Conservation (phyloP, 305 asterid genomes). For the Plantago coronopus region DNA sequence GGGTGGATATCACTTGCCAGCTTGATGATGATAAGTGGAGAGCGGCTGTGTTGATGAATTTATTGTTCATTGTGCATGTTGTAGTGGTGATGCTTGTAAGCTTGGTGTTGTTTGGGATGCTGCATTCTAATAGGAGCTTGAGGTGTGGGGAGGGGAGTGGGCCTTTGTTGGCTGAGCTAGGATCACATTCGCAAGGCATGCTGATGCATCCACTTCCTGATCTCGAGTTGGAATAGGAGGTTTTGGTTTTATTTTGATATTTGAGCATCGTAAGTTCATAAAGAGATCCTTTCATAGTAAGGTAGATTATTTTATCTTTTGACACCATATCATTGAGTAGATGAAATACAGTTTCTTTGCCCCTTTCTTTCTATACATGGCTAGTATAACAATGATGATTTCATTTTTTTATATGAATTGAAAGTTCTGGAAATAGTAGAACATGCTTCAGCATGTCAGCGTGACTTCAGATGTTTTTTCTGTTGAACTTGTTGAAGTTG, state of each 20-base stretch:
- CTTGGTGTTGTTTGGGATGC: constrained; percentile 44
- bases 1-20: constrained; percentile 59
- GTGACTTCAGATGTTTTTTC: too few relatives aligned
- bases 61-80: constrained; percentile 48
- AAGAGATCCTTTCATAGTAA: constrained; percentile 14
- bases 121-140: constrained; percentile 36
- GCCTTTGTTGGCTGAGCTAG: constrained; percentile 37
- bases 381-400: neutral
- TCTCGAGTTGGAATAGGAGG: constrained; percentile 48
- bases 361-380: neutral
- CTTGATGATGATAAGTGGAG: constrained; percentile 73
- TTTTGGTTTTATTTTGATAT: constrained; percentile 8
- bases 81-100: constrained; percentile 35
- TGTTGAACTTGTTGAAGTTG: too few relatives aligned
- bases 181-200: constrained; percentile 39
- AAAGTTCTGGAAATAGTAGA: constrained; percentile 1
- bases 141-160: constrained; percentile 50
- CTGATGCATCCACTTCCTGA: constrained; percentile 61
- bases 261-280: constrained; percentile 10
- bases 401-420: neutral
- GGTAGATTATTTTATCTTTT: constrained; percentile 22
- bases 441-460: too few relatives aligned
- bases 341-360: constrained; percentile 7
- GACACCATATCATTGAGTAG: constrained; percentile 11
- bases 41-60: constrained; percentile 59